These are phyloP conservation scores for Phytophthora ohioensis DNA, from an alignment of 352 stramenopile species.

Conservation along the genomic window DNA sequence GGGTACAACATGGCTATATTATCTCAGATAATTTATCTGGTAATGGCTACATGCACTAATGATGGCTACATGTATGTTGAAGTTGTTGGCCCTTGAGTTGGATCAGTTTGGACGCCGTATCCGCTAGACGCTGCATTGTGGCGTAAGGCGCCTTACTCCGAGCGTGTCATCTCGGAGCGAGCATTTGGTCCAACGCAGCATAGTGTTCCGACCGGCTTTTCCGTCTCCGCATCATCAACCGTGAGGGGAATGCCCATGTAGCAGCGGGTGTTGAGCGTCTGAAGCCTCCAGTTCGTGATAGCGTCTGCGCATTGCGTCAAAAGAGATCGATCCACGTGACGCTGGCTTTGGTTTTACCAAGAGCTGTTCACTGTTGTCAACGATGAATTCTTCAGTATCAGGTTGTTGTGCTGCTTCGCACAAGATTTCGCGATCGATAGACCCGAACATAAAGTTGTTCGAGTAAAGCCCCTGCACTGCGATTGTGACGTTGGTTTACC, in stretches of 20 bases:
- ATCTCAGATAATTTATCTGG: too few species aligned
- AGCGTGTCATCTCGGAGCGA: slow-evolving; percentile 28
- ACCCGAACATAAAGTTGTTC: too few species aligned
- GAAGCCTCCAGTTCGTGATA: slow-evolving; percentile 27
- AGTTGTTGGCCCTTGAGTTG: slow-evolving; percentile 17
- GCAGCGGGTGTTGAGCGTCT: slow-evolving; percentile 1
- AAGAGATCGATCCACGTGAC: too few species aligned
- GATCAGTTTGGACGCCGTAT: slow-evolving; percentile 30
- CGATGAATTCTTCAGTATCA: too few species aligned
- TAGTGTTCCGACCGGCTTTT: slow-evolving; percentile 29
- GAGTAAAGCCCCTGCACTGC: too few species aligned
- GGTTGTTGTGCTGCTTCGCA: too few species aligned
- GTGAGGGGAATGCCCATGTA: slow-evolving; percentile 36
- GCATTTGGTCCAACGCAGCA: slow-evolving; percentile 33
- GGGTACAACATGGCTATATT: too few species aligned
- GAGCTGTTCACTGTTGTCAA: too few species aligned
- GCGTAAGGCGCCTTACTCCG: slow-evolving; percentile 28
- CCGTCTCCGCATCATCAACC: background rate
- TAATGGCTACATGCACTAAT: too few species aligned
- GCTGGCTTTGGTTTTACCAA: too few species aligned
- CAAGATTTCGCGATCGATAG: too few species aligned
- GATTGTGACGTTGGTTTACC: too few species aligned
- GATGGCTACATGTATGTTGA: background rate
- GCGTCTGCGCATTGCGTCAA: background rate
- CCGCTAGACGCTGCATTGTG: slow-evolving; percentile 16